Base-by-base conservation (phyloP, 148 eudicot genomes). In the Limonium bicolor region DNA sequence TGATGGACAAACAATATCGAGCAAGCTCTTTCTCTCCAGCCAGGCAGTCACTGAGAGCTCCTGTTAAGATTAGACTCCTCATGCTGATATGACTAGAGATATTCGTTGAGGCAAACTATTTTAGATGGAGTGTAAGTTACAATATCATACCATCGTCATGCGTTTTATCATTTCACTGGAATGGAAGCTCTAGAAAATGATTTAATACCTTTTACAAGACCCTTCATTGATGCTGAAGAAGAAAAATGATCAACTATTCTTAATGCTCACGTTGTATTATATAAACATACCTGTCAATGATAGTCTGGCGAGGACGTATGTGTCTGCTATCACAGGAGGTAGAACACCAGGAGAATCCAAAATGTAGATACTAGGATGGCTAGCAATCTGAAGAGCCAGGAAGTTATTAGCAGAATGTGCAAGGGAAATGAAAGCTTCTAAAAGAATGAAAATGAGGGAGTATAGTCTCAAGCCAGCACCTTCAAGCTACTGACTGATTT, bases 331-430 rank as follows among this genome's bases (percentile, higher is more conserved):
- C 48, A 59, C 69, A 31, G 77, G 73, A 40, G 92, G 73, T 59
- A 88, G 66, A 60, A 83, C 37, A 24, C 96, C 86, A 52, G 96
- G 96, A 25, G 96, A 74, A 56, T 88, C 96, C 60, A 88, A 42
- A 51, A 88, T 61, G 56, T 79, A 88, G 26, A 83, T 66, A 63
- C 58, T 88, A 53, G 96, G 96, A 68, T 80, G 94, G 72, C 96
- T 88, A 25, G 76, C 92, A 54, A 88, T 66, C 96, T 88, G 83
- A 26, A 64, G 57, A 49, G 20, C 18, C 0, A 22, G 15, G 47
- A 19, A 14, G 13, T 0, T 39, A 33, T 32, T 0, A 53, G 11
- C 51, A 48, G 35, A 48, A 4, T 48, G n/a, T 19, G 20, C 25
- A 48, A 1, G 29, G 19, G 28, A 33, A 41, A 23, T 21, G 20